Percentiles rank a stretch among this genome's conserved stretches.
These are phyloP conservation scores for Lentinula novae-zelandiae DNA, from an alignment of 1,284 basidiomycete genomes.

Conservation along the genomic window DNA sequence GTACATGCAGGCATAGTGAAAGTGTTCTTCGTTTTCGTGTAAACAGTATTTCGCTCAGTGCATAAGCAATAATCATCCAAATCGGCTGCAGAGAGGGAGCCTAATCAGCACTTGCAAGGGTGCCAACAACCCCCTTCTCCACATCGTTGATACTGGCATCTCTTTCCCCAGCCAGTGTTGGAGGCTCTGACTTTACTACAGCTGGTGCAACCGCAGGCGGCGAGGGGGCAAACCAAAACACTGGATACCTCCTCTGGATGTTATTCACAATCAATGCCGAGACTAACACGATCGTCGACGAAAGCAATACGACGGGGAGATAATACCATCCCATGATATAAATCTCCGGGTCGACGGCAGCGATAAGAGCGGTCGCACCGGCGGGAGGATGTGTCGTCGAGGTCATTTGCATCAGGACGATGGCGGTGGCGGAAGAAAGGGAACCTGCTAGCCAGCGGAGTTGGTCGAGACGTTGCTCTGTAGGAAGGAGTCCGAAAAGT, in stretches of 20 bases:
- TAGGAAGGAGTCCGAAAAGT: conserved; percentile 45
- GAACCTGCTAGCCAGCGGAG: conserved; percentile 55
- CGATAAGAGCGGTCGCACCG: conserved; percentile 39
- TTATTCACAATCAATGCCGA: conserved; percentile 57
- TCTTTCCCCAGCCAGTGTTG: background rate
- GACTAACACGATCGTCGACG: conserved; percentile 44
- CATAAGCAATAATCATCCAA: no score
- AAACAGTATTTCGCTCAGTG: no score
- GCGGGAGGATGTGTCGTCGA: conserved; percentile 61
- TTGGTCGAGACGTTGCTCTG: conserved; percentile 41
- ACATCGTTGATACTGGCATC: background rate
- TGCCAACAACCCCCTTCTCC: background rate
- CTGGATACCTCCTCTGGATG: conserved; percentile 53
- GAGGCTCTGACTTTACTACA: background rate
- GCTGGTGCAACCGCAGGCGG: background rate
- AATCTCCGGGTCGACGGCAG: conserved; percentile 44
- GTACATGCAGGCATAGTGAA: no score
- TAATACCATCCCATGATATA: conserved; percentile 56
- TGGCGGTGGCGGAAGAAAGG: conserved; percentile 44
- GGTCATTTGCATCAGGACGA: conserved; percentile 56
- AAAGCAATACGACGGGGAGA: conserved; percentile 54
- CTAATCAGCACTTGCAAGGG: background rate
- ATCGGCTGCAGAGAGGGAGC: no score
- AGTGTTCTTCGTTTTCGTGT: no score
- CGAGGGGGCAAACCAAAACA: conserved; percentile 44